These are phyloP conservation scores for Paracorniculantispora psalliotae DNA, from an alignment of 2,329 filamentous ascomycete species.

Conservation along the genomic window DNA sequence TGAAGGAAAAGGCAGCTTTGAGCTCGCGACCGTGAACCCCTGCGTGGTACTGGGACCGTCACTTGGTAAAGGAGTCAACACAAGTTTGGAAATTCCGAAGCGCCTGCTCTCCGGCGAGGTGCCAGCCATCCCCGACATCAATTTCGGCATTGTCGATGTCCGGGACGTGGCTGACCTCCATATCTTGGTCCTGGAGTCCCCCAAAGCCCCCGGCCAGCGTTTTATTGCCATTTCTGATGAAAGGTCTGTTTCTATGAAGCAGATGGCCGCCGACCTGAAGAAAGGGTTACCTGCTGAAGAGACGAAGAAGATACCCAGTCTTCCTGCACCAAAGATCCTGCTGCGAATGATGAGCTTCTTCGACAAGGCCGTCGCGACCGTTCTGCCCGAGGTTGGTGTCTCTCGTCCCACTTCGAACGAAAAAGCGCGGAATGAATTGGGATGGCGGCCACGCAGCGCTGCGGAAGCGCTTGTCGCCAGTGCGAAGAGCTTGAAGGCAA, in stretches of 20 bases:
- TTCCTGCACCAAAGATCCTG: not conserved
- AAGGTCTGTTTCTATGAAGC: not conserved
- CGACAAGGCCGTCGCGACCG: not conserved
- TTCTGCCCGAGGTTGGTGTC: conserved; percentile 6
- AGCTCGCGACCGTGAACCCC: conserved; percentile 15
- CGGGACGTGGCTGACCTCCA: conserved; percentile 20
- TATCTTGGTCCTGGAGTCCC: conserved; percentile 9
- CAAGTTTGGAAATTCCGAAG: conserved; percentile 22
- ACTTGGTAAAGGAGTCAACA: conserved; percentile 9
- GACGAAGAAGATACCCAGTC: not conserved
- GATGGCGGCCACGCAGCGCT: conserved; percentile 8
- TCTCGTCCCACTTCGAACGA: conserved; percentile 1
- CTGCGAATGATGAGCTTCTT: not conserved
- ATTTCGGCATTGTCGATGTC: conserved; percentile 20
- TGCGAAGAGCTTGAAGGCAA: conserved; percentile 7
- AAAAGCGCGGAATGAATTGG: conserved; percentile 5
- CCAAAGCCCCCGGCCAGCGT: conserved; percentile 7
- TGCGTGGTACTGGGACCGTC: conserved; percentile 17
- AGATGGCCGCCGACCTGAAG: not conserved
- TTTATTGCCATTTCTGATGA: conserved; percentile 13
- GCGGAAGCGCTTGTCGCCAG: conserved; percentile 7
- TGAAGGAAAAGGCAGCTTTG: not conserved
- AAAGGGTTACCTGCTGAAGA: not conserved
- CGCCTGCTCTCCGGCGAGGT: conserved; percentile 22
- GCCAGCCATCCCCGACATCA: conserved; percentile 23